A percentile compares a stretch with the other conserved stretches of the same genome.
Evolutionary conservation across 441 rosid species (phyloP).

Genomic region (Pelargonium cotyledonis): DNA sequence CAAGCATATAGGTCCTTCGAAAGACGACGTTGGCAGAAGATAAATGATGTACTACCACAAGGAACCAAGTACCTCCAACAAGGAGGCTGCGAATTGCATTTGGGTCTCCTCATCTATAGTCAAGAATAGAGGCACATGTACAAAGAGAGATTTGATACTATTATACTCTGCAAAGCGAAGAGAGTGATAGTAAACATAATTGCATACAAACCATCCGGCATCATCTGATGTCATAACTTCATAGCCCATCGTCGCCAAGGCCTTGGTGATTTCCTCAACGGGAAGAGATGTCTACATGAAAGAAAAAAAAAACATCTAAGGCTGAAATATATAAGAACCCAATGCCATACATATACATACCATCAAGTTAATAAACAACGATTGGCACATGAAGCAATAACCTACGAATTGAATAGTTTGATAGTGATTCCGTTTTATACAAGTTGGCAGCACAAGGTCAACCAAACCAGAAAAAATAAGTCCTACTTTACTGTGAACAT

Average conservation of each 20-base stretch:
- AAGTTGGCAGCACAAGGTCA: too few relatives aligned
- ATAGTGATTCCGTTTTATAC: too few relatives aligned
- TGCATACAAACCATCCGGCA: slow-evolving; percentile 96
- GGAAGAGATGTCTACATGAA: slow-evolving; percentile 67
- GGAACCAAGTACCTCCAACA: slow-evolving; percentile 84
- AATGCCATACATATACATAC: too few relatives aligned
- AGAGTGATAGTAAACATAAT: slow-evolving; percentile 89
- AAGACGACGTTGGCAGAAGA: slow-evolving; percentile 20
- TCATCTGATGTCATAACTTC: slow-evolving; percentile 78
- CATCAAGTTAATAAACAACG: too few relatives aligned
- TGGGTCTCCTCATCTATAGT: slow-evolving; percentile 82
- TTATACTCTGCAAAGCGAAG: slow-evolving; percentile 85
- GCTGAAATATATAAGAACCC: neutral
- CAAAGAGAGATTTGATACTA: slow-evolving; percentile 67
- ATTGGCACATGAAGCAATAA: too few relatives aligned
- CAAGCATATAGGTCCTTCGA: neutral
- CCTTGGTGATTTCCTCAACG: slow-evolving; percentile 55
- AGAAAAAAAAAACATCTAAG: neutral
- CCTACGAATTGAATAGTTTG: too few relatives aligned
- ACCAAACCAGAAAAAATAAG: too few relatives aligned
- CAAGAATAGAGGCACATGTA: slow-evolving; percentile 87
- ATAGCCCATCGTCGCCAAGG: slow-evolving; percentile 56
- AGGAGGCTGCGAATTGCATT: slow-evolving; percentile 74
- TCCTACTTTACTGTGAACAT: too few relatives aligned
- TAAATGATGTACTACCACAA: slow-evolving; percentile 36